Evolutionary conservation across 495 filamentous ascomycete species (phyloP).

Genomic region (Terfezia claveryi): DNA sequence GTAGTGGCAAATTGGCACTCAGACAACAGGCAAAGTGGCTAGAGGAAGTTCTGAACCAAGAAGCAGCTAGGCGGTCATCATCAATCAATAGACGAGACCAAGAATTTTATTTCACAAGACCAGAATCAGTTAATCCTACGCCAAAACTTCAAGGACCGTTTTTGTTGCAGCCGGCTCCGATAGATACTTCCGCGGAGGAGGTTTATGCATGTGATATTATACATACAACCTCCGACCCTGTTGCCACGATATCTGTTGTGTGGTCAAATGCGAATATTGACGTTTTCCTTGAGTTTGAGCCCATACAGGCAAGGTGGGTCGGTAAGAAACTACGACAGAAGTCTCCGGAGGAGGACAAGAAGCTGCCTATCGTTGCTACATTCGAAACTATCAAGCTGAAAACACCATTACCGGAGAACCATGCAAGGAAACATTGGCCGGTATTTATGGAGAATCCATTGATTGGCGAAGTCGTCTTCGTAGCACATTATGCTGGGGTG

Average conservation of each 20-base stretch:
- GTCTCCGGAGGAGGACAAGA: background rate
- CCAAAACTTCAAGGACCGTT: slow-evolving; percentile 17
- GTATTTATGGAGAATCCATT: slow-evolving; percentile 12
- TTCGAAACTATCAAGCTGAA: slow-evolving; percentile 15
- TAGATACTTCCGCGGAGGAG: slow-evolving; percentile 9
- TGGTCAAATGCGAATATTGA: slow-evolving; percentile 17
- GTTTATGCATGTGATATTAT: slow-evolving; percentile 18
- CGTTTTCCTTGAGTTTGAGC: slow-evolving; percentile 13
- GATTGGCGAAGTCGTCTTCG: slow-evolving; percentile 11
- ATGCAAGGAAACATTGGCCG: slow-evolving; percentile 11
- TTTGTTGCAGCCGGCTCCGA: slow-evolving; percentile 15
- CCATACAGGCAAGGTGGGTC: slow-evolving; percentile 13
- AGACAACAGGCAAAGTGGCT: slow-evolving; percentile 19
- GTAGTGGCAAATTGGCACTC: slow-evolving; percentile 6
- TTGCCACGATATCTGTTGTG: slow-evolving; percentile 14
- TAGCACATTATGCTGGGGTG: slow-evolving; percentile 15
- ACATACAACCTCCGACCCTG: slow-evolving; percentile 10
- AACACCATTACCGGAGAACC: background rate
- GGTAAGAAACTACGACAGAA: slow-evolving; percentile 8
- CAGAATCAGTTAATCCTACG: slow-evolving; percentile 4
- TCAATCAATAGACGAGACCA: background rate
- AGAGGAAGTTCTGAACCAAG: slow-evolving; percentile 15
- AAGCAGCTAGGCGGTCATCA: slow-evolving; percentile 2
- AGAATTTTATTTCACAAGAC: slow-evolving; percentile 5
- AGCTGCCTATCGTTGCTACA: slow-evolving; percentile 12